These are phyloP conservation scores for Colletotrichum melonis DNA, from an alignment of 2,329 filamentous ascomycete genomes.

Conservation along the genomic window DNA sequence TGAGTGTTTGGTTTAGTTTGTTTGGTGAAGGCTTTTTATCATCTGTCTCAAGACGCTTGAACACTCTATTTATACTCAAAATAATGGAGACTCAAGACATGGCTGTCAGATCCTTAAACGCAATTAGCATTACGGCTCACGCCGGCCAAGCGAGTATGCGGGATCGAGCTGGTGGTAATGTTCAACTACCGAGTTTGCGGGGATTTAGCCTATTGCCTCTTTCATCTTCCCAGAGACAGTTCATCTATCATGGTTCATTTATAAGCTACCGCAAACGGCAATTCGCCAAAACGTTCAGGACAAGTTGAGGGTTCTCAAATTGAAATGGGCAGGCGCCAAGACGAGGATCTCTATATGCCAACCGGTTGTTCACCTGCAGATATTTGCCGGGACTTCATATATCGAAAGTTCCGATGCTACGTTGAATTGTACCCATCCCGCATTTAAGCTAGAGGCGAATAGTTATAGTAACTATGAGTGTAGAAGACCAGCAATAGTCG, in stretches of 20 bases:
- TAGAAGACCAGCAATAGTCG: no score
- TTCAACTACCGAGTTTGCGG: neutral
- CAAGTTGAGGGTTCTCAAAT: neutral
- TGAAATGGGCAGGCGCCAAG: neutral
- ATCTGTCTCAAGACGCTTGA: no score
- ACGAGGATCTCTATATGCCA: neutral
- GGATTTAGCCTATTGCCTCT: neutral
- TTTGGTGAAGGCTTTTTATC: neutral
- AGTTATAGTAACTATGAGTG: no score
- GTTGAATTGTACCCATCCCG: neutral
- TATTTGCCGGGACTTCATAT: neutral
- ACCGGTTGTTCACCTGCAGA: neutral
- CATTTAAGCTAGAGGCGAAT: no score
- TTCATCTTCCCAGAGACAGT: neutral
- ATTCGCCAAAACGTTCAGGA: neutral
- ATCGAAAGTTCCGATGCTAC: neutral
- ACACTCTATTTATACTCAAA: neutral
- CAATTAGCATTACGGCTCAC: neutral
- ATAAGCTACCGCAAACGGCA: neutral
- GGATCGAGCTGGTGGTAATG: no score
- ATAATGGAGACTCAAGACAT: neutral
- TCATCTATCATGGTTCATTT: neutral
- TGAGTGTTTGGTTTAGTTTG: neutral
- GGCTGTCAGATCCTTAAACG: neutral
- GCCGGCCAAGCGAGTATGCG: neutral